Percentiles rank a stretch among this genome's conserved stretches.
Evolutionary conservation across 1,284 basidiomycete genomes (phyloP).

Genomic region (Ceratobasidium sp.): DNA sequence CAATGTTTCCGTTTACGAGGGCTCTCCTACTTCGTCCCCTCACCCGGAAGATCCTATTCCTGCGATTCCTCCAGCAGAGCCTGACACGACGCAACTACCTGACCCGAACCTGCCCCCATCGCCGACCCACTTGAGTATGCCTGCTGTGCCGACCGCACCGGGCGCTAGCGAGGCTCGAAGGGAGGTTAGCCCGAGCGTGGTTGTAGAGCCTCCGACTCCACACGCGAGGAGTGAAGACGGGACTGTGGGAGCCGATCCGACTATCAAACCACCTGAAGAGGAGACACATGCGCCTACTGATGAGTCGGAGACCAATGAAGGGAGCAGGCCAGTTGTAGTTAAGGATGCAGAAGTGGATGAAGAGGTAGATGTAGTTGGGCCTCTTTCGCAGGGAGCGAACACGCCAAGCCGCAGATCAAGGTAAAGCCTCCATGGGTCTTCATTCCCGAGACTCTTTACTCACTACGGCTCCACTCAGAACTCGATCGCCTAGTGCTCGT

Average conservation of each 20-base stretch:
- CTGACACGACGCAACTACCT: constrained; percentile 19
- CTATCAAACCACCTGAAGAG: not conserved
- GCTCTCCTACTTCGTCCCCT: constrained; percentile 25
- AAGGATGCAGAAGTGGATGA: not conserved
- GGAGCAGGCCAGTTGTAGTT: not conserved
- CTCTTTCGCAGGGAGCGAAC: constrained; percentile 1
- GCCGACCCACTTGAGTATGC: constrained; percentile 33
- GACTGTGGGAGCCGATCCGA: constrained; percentile 1
- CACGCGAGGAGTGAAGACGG: constrained; percentile 32
- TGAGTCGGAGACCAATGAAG: not conserved
- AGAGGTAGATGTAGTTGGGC: constrained; percentile 8
- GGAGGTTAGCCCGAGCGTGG: constrained; percentile 29
- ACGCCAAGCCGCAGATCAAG: constrained; percentile 13
- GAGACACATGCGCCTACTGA: not conserved
- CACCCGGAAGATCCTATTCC: constrained; percentile 1
- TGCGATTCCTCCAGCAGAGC: not conserved
- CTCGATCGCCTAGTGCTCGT: not conserved
- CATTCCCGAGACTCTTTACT: not conserved
- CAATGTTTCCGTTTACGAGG: constrained; percentile 31
- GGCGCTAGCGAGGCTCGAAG: not conserved
- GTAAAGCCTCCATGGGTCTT: not conserved
- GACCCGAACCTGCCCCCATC: constrained; percentile 29
- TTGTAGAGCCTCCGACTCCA: constrained; percentile 37
- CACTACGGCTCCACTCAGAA: not conserved
- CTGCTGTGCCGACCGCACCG: not conserved